Evolutionary conservation across 208 protist genomes (phyloP), one percentile per base, ranked within the genome.

Genomic region (Naegleria lovaniensis): DNA sequence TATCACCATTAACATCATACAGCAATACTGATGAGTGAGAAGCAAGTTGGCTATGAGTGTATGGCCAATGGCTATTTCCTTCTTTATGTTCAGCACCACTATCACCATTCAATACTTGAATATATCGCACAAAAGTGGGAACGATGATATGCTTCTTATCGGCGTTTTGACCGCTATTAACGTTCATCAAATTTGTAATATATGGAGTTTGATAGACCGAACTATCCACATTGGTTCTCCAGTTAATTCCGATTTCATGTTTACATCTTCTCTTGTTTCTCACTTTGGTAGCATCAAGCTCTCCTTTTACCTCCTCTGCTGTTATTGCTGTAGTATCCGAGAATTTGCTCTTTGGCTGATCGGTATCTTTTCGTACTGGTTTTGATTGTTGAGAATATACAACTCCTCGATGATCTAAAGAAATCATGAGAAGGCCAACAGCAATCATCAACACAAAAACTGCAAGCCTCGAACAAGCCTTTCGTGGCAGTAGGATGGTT

Each of bases 91-190:
- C 36, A 89, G 16, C 25, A 75, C 85, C 85, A 40, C 41, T 89
- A 25, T 89, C 85, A 33, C 85, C 85, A 89, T 39, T 19, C 19
- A 89, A 67, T 38, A 67, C 85, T 67, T 89, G 36, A 43, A 89
- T 22, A 40, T 89, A 89, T 16, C 48, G 0, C 36, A 89, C 85
- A 89, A 89, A 89, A 38, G 85, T 89, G 4, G 85, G 48, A 22
- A 89, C 51, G 25, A 89, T 25, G 39, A 89, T 67, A 11, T 75
- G 5, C 19, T 84, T 84, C 9, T n/a, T 15, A 40, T 84, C 76
- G 9, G 33, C 36, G 16, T 40, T 22, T 38, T 25, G 16, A 36
- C 40, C 40, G 0, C 3, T 22, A n/a, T 55, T 38, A n/a, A 7
- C 15, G 22, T 89, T 67, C 51, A 19, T 67, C 33, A 89, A 19